phyloP scores from a whole-genome alignment of 768 basidiomycete species.

The Panaeolus cyanescens region DNA sequence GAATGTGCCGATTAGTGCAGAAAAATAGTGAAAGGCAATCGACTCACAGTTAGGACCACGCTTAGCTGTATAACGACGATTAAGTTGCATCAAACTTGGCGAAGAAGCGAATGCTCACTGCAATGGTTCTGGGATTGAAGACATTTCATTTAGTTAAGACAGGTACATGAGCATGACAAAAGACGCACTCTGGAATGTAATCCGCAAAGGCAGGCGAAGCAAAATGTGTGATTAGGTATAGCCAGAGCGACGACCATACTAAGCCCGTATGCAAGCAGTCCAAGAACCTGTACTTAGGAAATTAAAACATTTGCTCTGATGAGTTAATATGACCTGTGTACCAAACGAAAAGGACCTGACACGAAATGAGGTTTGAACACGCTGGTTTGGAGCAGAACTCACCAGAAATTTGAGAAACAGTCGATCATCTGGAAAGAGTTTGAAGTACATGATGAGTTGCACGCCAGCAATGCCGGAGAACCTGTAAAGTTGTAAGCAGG shows the following conservation, averaged over 20 bases:
- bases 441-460: conserved; percentile 35
- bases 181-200: conserved; percentile 33
- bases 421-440: conserved; percentile 30
- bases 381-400: background rate
- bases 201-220: conserved; percentile 27
- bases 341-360: conserved; percentile 14
- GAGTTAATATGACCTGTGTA: background rate
- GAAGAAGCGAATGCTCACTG: conserved; percentile 14
- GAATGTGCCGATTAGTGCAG: background rate
- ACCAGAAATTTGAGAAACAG: conserved; percentile 29
- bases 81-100: background rate
- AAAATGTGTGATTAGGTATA: conserved; percentile 35
- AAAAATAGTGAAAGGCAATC: background rate
- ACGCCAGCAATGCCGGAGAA: conserved; percentile 33
- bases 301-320: background rate
- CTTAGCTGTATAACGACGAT: conserved; percentile 15
- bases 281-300: conserved; percentile 30
- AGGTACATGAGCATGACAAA: background rate
- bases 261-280: conserved; percentile 37
- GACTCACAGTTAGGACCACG: conserved; percentile 23
- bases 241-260: conserved; percentile 39
- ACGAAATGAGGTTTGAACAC: conserved; percentile 4
- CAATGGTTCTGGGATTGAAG: conserved; percentile 14
- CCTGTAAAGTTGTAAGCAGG: conserved; percentile 4
- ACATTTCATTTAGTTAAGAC: background rate